Evolutionary conservation across 345 rosid genomes (phyloP), one percentile per base, ranked within the genome.

Genomic region (Pugionium dolabratum): DNA sequence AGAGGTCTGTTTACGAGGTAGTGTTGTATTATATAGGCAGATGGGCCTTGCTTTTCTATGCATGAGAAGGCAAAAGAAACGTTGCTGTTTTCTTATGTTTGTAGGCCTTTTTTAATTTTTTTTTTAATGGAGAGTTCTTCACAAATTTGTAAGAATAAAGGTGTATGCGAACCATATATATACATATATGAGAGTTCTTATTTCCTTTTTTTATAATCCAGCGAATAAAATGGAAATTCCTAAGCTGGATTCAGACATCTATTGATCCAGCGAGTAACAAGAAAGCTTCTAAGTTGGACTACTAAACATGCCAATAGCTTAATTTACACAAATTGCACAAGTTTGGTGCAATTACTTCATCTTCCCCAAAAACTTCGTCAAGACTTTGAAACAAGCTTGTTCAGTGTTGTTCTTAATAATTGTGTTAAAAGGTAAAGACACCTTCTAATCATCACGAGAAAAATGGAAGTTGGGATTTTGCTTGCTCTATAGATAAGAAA

Each of bases 41-140:
- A 54, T 43, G 9, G 4, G 63, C 9, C 33, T 52, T 67, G 55
- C 64, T 62, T 62, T 54, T 62, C 75, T 57, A 18, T 72, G 65
- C 29, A 49, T 34, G 59, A 72, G 47, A 64, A 64, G 70, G 76
- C 70, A 71, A 48, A 47, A 26, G 64, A 57, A 55, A 63, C 57
- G 44, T 26, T 26, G 51, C 45, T 43, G 8, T 37, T 63, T 53
- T 9, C 54, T 59, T 69, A 69, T 49, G 35, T 41, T 50, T 69
- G 31, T 50, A 69, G 57, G 51, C 52, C 66, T 59, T 64, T 32
- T 31, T 41, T 7, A 3, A 18, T 0, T 18, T 18, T 18, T 18
- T 18, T 18, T 40, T 40, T 32, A 42, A 61, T 59, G 10, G 25
- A 40, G 46, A 69, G 31, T 41, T 68, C 36, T 9, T 62, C 52